These are phyloP conservation scores for Trichoderma sp. DNA, from an alignment of 2,329 filamentous ascomycete species.

Conservation along the genomic window DNA sequence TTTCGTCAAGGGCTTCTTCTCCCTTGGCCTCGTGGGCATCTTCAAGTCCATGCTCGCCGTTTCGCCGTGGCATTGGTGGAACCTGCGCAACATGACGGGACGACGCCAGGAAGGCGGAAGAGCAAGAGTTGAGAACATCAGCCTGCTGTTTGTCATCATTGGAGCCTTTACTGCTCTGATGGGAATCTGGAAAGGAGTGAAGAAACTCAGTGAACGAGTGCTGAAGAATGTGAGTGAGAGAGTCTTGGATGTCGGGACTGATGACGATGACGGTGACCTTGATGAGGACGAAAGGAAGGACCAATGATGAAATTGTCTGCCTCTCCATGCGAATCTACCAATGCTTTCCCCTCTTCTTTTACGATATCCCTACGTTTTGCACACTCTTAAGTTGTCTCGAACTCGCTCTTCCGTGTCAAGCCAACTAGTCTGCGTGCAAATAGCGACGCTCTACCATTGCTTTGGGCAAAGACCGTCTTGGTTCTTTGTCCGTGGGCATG, in stretches of 20 bases:
- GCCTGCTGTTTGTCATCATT: conserved; percentile 75
- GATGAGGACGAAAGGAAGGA: conserved; percentile 45
- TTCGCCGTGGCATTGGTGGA: conserved; percentile 76
- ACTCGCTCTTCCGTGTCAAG: conserved; percentile 73
- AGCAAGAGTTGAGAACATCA: conserved; percentile 76
- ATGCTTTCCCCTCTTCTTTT: conserved; percentile 26
- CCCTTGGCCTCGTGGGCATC: conserved; percentile 82
- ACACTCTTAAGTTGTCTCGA: conserved; percentile 98
- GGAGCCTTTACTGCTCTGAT: conserved; percentile 81
- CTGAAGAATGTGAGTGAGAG: conserved; percentile 76
- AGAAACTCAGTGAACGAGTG: conserved; percentile 69
- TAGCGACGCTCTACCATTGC: conserved; percentile 56
- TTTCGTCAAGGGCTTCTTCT: conserved; percentile 87
- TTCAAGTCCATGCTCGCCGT: conserved; percentile 76
- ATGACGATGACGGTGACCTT: conserved; percentile 52
- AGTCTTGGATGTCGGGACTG: conserved; percentile 77
- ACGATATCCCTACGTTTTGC: conserved; percentile 49
- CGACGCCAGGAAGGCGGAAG: conserved; percentile 66
- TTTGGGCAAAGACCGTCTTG: conserved; percentile 56
- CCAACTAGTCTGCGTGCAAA: conserved; percentile 98
- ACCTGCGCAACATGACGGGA: conserved; percentile 62
- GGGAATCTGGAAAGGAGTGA: conserved; percentile 81
- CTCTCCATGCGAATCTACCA: not conserved
- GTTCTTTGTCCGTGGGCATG: conserved; percentile 35
- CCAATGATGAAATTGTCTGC: conserved; percentile 30